Percentiles rank a stretch among this genome's conserved stretches.
Evolutionary conservation across 2,329 filamentous ascomycete genomes (phyloP).

Genomic region (Cryphonectria parasitica): DNA sequence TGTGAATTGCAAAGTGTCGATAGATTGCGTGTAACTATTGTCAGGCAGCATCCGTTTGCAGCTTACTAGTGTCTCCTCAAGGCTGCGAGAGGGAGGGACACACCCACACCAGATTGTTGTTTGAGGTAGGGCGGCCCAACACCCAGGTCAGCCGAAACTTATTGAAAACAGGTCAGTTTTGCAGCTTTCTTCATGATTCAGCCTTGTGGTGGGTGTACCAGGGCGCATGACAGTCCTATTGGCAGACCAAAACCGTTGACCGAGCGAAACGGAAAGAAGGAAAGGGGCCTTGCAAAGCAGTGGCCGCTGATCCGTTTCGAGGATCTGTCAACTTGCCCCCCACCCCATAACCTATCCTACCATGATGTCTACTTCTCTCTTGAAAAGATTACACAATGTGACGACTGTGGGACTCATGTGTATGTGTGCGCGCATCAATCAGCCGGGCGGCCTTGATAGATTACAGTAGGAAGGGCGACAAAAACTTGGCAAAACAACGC

Average conservation of each 20-base stretch:
- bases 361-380: neutral
- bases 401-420: neutral
- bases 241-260: neutral
- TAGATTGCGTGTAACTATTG: neutral
- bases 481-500: neutral
- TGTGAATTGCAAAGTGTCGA: neutral
- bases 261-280: neutral
- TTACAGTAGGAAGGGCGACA: neutral
- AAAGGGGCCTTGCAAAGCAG: neutral
- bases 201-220: neutral
- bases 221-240: neutral
- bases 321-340: neutral
- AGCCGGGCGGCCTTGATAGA: neutral
- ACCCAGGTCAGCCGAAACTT: slow-evolving; percentile 1
- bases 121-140: neutral
- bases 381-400: neutral
- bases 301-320: slow-evolving; percentile 1
- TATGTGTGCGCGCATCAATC: neutral
- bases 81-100: neutral
- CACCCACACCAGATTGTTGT: neutral
- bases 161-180: neutral
- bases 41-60: neutral
- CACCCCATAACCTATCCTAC: neutral
- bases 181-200: neutral
- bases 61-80: neutral